Evolutionary conservation across 139 green algal genomes (phyloP).

Genomic region (Coccomyxa sp.): DNA sequence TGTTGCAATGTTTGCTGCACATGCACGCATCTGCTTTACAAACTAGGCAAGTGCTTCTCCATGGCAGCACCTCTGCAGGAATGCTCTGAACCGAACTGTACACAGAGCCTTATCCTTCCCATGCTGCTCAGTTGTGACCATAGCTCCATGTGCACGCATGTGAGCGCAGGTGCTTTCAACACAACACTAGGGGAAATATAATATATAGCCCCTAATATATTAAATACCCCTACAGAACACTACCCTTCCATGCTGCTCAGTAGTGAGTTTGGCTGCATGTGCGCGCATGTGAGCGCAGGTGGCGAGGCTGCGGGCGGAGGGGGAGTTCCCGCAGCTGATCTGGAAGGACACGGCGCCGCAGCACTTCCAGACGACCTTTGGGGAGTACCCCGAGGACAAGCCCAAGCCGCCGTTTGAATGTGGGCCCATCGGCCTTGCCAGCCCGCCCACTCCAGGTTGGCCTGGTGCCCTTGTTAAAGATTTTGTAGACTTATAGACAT

Average conservation of each 20-base stretch:
- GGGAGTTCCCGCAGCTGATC: constrained; percentile 1
- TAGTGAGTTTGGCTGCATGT: neutral
- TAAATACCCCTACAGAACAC: too few species aligned
- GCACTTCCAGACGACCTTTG: constrained; percentile 20
- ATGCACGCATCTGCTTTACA: too few species aligned
- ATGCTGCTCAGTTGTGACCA: neutral
- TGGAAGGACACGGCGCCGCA: constrained; percentile 25
- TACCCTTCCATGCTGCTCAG: neutral
- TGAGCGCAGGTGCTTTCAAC: neutral
- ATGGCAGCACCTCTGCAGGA: too few species aligned
- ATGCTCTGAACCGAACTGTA: too few species aligned
- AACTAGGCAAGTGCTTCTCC: too few species aligned
- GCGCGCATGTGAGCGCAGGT: neutral
- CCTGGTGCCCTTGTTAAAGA: too few species aligned
- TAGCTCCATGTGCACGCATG: too few species aligned
- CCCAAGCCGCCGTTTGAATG: constrained; percentile 13
- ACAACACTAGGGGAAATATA: too few species aligned
- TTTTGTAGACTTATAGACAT: too few species aligned
- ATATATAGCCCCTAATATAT: too few species aligned
- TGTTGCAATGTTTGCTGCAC: too few species aligned
- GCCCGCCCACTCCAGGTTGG: too few species aligned
- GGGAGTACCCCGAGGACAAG: constrained; percentile 9
- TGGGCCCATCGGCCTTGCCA: neutral
- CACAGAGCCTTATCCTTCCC: neutral
- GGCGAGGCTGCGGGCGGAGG: neutral